These are phyloP conservation scores for Dactylellina leptospora DNA, from an alignment of 2,329 filamentous ascomycete species.

Conservation along the genomic window DNA sequence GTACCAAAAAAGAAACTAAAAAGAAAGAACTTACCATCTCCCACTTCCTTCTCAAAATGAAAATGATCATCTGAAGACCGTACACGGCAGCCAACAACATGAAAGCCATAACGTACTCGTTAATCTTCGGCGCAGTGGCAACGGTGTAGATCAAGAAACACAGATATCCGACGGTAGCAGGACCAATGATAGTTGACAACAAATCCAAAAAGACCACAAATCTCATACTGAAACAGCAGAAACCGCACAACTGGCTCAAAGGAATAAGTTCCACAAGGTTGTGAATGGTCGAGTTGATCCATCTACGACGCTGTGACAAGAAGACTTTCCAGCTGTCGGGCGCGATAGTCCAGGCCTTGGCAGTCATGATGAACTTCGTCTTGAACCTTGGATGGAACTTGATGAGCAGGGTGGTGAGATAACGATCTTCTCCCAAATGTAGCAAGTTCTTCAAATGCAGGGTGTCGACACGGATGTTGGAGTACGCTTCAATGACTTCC, in stretches of 20 bases:
- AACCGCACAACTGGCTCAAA: constrained; percentile 91
- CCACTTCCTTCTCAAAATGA: constrained; percentile 96
- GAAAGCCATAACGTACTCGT: constrained; percentile 74
- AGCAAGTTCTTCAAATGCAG: constrained; percentile 98
- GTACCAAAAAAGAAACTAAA: background rate
- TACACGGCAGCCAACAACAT: constrained; percentile 94
- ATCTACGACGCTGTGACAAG: constrained; percentile 96
- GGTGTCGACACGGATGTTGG: constrained; percentile 94
- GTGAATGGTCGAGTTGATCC: constrained; percentile 99
- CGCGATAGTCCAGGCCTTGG: constrained; percentile 95
- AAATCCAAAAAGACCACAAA: constrained; percentile 96
- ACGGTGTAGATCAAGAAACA: constrained; percentile 85
- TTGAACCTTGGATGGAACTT: constrained; percentile 94
- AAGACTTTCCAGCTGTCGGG: constrained; percentile 94
- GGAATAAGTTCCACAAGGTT: constrained; percentile 96
- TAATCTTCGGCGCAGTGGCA: constrained; percentile 69
- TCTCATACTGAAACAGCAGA: constrained; percentile 99
- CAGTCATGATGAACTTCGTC: constrained; percentile 94
- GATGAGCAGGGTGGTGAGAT: constrained; percentile 89
- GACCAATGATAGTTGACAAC: constrained; percentile 88
- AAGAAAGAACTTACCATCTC: constrained; percentile 72
- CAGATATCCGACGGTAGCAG: constrained; percentile 89
- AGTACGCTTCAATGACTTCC: constrained; percentile 86
- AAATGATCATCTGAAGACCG: constrained; percentile 95
- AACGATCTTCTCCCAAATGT: constrained; percentile 96